phyloP scores from a whole-genome alignment of 2,329 filamentous ascomycete species.

The Ceratocystis albifundus region DNA sequence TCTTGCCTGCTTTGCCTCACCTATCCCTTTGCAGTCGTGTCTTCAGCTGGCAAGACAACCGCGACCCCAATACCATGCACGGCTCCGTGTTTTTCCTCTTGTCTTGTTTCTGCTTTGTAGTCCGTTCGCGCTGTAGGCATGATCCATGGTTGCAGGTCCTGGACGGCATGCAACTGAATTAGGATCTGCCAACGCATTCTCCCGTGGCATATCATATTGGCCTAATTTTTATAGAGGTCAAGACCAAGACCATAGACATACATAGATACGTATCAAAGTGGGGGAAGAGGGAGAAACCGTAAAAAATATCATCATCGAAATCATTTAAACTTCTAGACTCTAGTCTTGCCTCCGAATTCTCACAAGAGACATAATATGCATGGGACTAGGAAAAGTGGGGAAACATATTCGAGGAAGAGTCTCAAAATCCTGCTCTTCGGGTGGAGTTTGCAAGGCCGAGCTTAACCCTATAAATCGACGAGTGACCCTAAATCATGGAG shows the following conservation, averaged over 20 bases:
- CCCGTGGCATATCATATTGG: constrained; percentile 5
- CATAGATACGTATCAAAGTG: not conserved
- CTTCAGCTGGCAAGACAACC: constrained; percentile 6
- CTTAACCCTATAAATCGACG: not conserved
- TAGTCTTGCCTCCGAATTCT: not conserved
- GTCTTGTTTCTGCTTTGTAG: not conserved
- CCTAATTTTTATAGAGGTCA: not conserved
- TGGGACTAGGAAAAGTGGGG: not conserved
- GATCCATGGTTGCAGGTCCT: not conserved
- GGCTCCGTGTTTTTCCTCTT: not conserved
- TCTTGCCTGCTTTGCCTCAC: not conserved
- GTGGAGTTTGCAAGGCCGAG: not conserved
- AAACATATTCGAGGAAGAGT: not conserved
- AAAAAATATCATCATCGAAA: not conserved
- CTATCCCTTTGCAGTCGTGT: not conserved
- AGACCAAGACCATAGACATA: not conserved
- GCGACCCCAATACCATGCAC: not conserved
- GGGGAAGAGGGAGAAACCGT: not conserved
- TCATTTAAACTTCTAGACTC: not conserved
- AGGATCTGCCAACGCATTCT: constrained; percentile 13
- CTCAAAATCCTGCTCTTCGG: not conserved
- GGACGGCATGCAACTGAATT: constrained; percentile 4
- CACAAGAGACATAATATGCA: not conserved
- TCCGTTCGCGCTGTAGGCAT: not conserved
- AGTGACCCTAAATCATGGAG: not conserved